Evolutionary conservation across 495 filamentous ascomycete species (phyloP).

Genomic region (Tuber magnatum): DNA sequence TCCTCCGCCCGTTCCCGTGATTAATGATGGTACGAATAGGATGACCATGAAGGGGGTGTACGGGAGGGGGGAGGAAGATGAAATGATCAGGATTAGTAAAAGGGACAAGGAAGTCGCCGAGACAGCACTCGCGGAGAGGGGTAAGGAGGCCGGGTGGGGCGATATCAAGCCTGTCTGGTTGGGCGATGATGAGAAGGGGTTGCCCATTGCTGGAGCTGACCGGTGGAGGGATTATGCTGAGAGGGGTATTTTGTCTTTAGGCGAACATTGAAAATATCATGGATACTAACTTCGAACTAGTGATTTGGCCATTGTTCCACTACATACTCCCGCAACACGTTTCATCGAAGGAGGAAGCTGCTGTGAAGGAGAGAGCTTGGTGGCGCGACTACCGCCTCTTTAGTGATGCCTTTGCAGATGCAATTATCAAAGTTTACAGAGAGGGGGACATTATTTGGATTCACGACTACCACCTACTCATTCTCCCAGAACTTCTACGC

Average conservation of each 20-base stretch:
- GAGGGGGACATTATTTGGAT: conserved; percentile 85
- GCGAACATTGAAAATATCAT: background rate
- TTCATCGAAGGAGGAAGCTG: conserved; percentile 66
- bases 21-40: conserved; percentile 33
- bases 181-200: conserved; percentile 61
- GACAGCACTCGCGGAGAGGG: conserved; percentile 58
- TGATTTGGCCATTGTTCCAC: conserved; percentile 78
- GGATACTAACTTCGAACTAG: conserved; percentile 24
- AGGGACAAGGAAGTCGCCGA: conserved; percentile 65
- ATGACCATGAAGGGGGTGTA: conserved; percentile 47
- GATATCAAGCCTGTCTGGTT: conserved; percentile 81
- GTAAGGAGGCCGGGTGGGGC: conserved; percentile 47
- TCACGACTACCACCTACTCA: conserved; percentile 84
- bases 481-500: conserved; percentile 76
- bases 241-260: conserved; percentile 50
- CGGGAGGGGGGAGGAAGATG: conserved; percentile 51
- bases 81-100: conserved; percentile 57
- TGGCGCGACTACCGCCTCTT: conserved; percentile 85
- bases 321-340: conserved; percentile 67
- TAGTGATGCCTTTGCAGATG: conserved; percentile 80
- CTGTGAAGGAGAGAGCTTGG: conserved; percentile 62
- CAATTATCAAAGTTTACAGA: conserved; percentile 75
- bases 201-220: conserved; percentile 65
- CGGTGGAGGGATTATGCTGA: conserved; percentile 85
- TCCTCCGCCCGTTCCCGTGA: conserved; percentile 35